phyloP scores from a whole-genome alignment of 805 yeast species.

The Saturnispora sekii region DNA sequence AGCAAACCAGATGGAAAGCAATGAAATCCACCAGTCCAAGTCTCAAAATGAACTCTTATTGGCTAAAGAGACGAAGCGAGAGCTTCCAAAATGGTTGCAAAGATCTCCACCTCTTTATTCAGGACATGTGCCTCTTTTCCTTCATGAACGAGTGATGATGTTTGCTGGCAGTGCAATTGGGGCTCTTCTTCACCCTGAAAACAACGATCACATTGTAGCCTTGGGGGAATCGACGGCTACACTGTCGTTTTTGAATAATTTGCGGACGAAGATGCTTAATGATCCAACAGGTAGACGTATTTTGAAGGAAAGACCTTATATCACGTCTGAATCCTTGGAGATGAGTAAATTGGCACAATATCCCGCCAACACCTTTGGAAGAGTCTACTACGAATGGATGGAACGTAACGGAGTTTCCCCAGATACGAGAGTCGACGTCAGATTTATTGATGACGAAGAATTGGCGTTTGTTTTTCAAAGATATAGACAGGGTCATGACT shows the following conservation, averaged over 20 bases:
- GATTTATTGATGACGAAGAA: conserved; percentile 80
- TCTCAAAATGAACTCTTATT: conserved; percentile 21
- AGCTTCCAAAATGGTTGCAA: conserved; percentile 23
- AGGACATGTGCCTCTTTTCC: conserved; percentile 69
- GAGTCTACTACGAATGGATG: conserved; percentile 73
- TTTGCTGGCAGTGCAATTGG: conserved; percentile 69
- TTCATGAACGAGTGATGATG: conserved; percentile 52
- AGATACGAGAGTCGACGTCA: conserved; percentile 84
- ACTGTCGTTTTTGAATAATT: conserved; percentile 47
- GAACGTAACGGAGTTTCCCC: conserved; percentile 85
- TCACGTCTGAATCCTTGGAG: conserved; percentile 63
- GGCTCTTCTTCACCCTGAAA: conserved; percentile 66
- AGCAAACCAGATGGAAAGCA: conserved; percentile 52
- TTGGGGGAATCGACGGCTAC: conserved; percentile 88
- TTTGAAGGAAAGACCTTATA: conserved; percentile 70
- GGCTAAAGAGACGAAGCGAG: conserved; percentile 8
- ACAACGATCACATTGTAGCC: conserved; percentile 67
- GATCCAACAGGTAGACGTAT: conserved; percentile 72
- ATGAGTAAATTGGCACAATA: conserved; percentile 47
- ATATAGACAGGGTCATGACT: conserved; percentile 94
- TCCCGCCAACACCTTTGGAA: conserved; percentile 68
- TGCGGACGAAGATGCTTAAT: conserved; percentile 65
- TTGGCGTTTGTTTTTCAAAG: conserved; percentile 89
- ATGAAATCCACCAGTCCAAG: conserved; percentile 32
- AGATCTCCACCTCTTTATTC: conserved; percentile 45